Percentiles rank a stretch among this genome's conserved stretches.
Conservation (phyloP, 2,329 filamentous ascomycete species). For the Cadophora sp. region DNA sequence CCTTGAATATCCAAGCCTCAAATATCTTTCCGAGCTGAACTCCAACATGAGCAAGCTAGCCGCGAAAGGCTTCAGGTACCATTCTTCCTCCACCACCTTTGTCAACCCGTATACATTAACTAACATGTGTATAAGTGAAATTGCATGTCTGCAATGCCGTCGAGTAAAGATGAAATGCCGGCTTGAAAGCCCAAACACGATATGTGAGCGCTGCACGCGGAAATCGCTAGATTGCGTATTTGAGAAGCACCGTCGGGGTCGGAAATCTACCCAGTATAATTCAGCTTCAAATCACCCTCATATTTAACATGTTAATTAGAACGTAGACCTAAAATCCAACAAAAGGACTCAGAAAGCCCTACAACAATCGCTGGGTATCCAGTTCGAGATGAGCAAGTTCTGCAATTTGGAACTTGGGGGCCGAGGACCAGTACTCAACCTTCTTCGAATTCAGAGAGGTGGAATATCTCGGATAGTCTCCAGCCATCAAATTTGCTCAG, state of each 20-base stretch:
- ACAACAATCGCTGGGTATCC: background rate
- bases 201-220: slow-evolving; percentile 48
- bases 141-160: slow-evolving; percentile 49
- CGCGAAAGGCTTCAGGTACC: background rate
- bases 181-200: slow-evolving; percentile 34
- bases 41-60: slow-evolving; percentile 3
- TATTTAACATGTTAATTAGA: too few relatives aligned
- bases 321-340: background rate
- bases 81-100: background rate
- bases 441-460: background rate
- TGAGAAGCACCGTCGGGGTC: slow-evolving; percentile 49
- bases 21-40: background rate
- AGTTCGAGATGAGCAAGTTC: background rate
- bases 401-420: background rate
- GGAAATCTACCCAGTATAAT: slow-evolving; percentile 48
- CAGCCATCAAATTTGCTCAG: slow-evolving; percentile 47
- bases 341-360: background rate
- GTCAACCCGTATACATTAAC: background rate
- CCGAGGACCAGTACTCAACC: background rate
- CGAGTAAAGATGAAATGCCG: slow-evolving; percentile 51
- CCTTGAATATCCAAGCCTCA: background rate
- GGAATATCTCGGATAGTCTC: slow-evolving; percentile 30
- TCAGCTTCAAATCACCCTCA: too few relatives aligned
- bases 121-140: slow-evolving; percentile 15
- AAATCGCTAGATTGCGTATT: slow-evolving; percentile 50